Evolutionary conservation across 352 stramenopile species (phyloP).

Genomic region (Globisporangium apiculatum): DNA sequence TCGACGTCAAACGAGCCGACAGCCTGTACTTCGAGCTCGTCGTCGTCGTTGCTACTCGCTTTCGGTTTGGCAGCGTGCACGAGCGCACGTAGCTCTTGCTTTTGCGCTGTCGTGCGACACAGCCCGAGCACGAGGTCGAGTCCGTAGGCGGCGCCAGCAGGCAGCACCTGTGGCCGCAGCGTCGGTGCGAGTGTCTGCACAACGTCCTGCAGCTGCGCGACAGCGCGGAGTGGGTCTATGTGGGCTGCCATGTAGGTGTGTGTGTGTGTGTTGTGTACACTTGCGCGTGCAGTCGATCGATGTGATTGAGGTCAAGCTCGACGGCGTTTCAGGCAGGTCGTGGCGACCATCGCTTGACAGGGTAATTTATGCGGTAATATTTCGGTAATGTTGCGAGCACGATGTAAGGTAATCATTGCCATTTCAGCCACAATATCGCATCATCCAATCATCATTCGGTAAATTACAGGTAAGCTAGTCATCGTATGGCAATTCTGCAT

Average conservation of each 20-base stretch:
- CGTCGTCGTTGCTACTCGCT: slow-evolving; percentile 9
- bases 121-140: slow-evolving; percentile 54
- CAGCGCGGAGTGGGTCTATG: slow-evolving; percentile 43
- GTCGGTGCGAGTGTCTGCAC: slow-evolving; percentile 44
- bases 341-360: no score
- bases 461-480: no score
- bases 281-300: not conserved
- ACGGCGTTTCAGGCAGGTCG: not conserved
- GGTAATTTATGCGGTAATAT: no score
- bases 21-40: slow-evolving; percentile 34
- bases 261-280: not conserved
- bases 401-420: no score
- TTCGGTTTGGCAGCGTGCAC: slow-evolving; percentile 32
- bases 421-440: no score
- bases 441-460: no score
- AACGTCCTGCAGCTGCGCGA: slow-evolving; percentile 54
- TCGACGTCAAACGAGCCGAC: slow-evolving; percentile 52
- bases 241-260: slow-evolving; percentile 4
- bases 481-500: no score
- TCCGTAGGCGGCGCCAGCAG: slow-evolving; percentile 48
- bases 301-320: not conserved
- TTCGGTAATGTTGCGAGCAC: no score
- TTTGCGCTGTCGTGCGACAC: slow-evolving; percentile 60
- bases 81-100: slow-evolving; percentile 35
- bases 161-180: slow-evolving; percentile 60